Base-by-base conservation (phyloP, 352 stramenopile genomes). In the Pythium utonaiense region DNA sequence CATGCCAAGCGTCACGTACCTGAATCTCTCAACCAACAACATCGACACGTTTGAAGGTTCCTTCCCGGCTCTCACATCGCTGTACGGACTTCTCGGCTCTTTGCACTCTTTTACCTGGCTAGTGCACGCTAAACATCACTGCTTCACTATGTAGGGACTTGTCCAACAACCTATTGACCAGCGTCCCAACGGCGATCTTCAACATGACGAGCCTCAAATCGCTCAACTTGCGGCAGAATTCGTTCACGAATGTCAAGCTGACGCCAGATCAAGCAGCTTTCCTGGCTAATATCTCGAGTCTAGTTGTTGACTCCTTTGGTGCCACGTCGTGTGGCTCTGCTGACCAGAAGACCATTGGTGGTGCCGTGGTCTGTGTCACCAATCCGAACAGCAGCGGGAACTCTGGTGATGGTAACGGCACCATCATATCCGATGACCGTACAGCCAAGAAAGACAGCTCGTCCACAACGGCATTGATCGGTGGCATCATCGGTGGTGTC, bases 1-100 rank as follows among this genome's bases (percentile, higher is more conserved):
- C 14, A 47, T 80, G 24, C n/a, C 54, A 4, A 67, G 62, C 30
- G 69, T 87, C 56, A 34, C 68, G 30, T 64, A 60, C 25, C 69
- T 88, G 25, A 88, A 88, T 55, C 54, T 86, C 51, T 86, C 76
- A 27, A 77, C 47, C 16, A 88, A 88, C 55, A 73, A 67, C 19
- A 67, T 88, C 19, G 73, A 61, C 6, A 67, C 54, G 6, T 88
- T 82, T 36, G 71, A 77, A 25, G 76, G 69, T n/a, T 27, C 66
- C 38, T 84, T 84, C 40, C 71, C 77, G 0, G 72, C 74, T 38
- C 62, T 90, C 25, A 71, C 53, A 9, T 80, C 70, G 19, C 64
- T 90, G 67, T 88, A 75, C 28, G 78, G 71, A 19, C 12, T 21
- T 10, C 1, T 8, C 34, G 13, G 7, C 8, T 47, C 16, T 3